Evolutionary conservation across 2,329 filamentous ascomycete genomes (phyloP).

Genomic region (Nemania abortiva): DNA sequence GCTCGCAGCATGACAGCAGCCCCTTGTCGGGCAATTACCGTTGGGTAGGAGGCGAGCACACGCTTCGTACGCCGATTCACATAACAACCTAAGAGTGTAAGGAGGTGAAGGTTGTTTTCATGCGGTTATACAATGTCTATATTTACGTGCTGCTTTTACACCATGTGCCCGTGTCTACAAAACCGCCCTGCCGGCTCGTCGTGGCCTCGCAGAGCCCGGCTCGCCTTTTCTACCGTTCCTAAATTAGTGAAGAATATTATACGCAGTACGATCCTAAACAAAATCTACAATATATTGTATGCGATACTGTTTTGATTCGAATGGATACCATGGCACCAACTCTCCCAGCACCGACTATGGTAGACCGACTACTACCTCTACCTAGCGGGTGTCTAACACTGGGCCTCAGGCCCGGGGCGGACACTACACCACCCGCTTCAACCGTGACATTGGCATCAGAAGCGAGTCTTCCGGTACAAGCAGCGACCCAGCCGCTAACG

Average conservation of each 20-base stretch:
- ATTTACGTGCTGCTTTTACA: background rate
- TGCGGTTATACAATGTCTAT: background rate
- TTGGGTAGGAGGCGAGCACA: background rate
- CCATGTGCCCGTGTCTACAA: background rate
- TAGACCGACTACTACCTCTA: background rate
- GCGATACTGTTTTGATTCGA: no score
- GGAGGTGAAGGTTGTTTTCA: background rate
- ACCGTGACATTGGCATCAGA: background rate
- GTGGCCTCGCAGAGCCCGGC: background rate
- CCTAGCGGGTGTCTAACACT: no score
- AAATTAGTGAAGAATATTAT: background rate
- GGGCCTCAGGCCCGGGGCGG: background rate
- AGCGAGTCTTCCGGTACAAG: background rate
- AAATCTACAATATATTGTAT: no score
- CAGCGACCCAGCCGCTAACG: constrained; percentile 6
- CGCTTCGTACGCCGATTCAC: constrained; percentile 1
- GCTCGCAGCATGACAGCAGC: background rate
- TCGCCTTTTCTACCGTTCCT: background rate
- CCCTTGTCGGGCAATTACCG: background rate
- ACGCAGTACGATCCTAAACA: background rate
- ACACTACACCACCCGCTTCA: background rate
- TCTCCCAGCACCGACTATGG: no score
- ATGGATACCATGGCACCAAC: no score
- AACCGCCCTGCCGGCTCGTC: background rate
- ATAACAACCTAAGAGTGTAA: background rate